Conservation (phyloP, 306 rosid species). For the Trichosanthes cucumerina region DNA sequence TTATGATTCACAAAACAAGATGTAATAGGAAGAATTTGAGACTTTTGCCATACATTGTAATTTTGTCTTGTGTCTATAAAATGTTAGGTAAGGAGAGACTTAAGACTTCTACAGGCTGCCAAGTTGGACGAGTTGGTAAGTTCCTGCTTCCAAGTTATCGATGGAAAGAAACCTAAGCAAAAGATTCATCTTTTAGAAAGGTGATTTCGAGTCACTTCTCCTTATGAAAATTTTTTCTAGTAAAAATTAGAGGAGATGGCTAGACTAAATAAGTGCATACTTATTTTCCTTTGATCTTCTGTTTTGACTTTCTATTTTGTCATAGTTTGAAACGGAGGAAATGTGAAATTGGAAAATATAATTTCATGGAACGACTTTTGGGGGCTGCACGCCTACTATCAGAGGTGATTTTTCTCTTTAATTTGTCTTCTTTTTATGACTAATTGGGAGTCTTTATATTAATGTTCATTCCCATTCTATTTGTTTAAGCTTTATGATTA, state of each 20-base stretch:
- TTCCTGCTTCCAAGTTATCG: slow-evolving; percentile 53
- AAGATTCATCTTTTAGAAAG: slow-evolving; percentile 71
- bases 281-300: slow-evolving; percentile 2
- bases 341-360: slow-evolving; percentile 40
- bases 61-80: slow-evolving; percentile 2
- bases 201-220: slow-evolving; percentile 16
- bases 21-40: not conserved
- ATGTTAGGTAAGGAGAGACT: slow-evolving; percentile 67
- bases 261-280: not conserved
- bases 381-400: slow-evolving; percentile 69
- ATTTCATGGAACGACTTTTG: slow-evolving; percentile 69
- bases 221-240: not conserved
- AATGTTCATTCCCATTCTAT: not conserved
- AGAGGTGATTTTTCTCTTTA: slow-evolving; percentile 35
- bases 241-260: not conserved
- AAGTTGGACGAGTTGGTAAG: slow-evolving; percentile 61
- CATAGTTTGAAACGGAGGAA: slow-evolving; percentile 76
- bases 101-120: slow-evolving; percentile 43
- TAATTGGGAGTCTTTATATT: not conserved
- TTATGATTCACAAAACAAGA: not conserved
- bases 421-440: not conserved
- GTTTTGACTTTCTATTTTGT: slow-evolving; percentile 5
- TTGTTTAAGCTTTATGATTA: not conserved
- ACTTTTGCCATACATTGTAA: not conserved
- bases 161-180: slow-evolving; percentile 65